Conservation (phyloP, 257 asterid species). For the Nicotiana undulata region DNA sequence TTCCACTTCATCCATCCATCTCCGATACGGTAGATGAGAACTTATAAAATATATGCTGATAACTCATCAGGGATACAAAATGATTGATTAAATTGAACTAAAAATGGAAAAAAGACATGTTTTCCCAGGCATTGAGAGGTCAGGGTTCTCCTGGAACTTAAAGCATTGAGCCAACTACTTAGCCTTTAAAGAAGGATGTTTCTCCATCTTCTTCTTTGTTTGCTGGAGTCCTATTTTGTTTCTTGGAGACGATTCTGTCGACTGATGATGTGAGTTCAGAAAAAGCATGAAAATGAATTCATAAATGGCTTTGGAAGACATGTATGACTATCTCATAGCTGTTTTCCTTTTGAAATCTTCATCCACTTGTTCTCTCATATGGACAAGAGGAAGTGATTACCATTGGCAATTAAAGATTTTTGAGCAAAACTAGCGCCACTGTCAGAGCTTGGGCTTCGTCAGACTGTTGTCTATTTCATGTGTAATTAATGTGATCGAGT, state of each 20-base stretch:
- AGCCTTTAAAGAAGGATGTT: background rate
- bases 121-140: background rate
- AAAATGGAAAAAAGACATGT: background rate
- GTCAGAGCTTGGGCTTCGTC: background rate
- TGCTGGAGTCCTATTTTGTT: background rate
- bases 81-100: constrained; percentile 3
- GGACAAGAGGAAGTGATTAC: background rate
- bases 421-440: background rate
- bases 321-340: background rate
- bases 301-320: background rate
- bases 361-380: background rate
- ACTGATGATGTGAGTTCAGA: background rate
- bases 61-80: background rate
- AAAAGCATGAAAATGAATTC: background rate
- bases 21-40: background rate
- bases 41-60: background rate
- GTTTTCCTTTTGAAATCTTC: background rate
- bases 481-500: background rate
- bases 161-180: background rate
- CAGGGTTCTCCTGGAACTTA: background rate
- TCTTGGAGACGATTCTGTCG: background rate
- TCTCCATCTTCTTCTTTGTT: background rate
- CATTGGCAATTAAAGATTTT: background rate
- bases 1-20: no score
- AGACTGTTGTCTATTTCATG: background rate